A percentile compares a stretch with the other conserved stretches of the same genome.
These are phyloP conservation scores for Solanum ossicruentum DNA, from an alignment of 257 asterid species.

Conservation along the genomic window DNA sequence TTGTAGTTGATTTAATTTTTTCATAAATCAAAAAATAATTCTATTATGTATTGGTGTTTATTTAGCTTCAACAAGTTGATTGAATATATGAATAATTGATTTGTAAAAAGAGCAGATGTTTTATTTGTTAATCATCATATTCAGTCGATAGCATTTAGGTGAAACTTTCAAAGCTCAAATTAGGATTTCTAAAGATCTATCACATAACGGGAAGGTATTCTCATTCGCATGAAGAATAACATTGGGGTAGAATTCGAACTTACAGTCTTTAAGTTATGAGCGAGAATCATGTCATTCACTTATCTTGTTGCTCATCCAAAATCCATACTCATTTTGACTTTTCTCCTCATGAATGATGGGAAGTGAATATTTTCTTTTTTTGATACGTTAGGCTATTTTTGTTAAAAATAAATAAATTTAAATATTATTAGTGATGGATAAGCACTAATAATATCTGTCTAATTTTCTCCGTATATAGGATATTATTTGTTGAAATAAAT, in stretches of 20 bases:
- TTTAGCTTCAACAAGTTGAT: neutral
- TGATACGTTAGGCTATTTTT: too few species aligned
- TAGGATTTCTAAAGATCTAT: neutral
- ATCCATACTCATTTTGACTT: neutral
- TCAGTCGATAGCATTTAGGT: neutral
- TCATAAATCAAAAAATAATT: neutral
- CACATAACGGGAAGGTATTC: neutral
- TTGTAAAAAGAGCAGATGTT: neutral
- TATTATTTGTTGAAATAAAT: too few species aligned
- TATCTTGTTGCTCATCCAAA: neutral
- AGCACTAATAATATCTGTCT: too few species aligned
- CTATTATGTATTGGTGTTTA: neutral
- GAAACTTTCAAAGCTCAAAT: neutral
- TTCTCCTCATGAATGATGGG: neutral
- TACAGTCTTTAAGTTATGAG: too few species aligned
- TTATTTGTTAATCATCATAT: neutral
- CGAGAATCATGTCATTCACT: too few species aligned
- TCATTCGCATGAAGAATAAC: neutral
- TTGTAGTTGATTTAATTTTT: neutral
- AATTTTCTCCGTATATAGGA: too few species aligned
- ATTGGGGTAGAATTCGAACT: too few species aligned
- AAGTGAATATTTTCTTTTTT: too few species aligned
- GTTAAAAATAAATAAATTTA: too few species aligned
- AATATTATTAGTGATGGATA: neutral
- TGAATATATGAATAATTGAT: neutral